These are phyloP conservation scores for Xylariaceae sp. DNA, from an alignment of 2,329 filamentous ascomycete species.

Conservation along the genomic window DNA sequence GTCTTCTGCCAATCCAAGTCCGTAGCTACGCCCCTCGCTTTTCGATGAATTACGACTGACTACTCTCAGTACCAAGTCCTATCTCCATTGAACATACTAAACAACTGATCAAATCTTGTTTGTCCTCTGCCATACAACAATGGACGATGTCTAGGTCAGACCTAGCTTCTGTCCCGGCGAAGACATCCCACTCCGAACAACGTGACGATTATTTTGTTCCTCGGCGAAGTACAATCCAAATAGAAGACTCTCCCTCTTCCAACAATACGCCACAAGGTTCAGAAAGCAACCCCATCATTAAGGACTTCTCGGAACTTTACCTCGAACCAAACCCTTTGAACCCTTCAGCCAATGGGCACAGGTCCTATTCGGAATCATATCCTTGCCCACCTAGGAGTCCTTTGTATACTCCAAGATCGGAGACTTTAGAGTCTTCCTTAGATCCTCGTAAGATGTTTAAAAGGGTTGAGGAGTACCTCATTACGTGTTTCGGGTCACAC, in stretches of 20 bases:
- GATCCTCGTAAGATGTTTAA: slow-evolving; percentile 64
- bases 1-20: too few relatives aligned
- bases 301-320: slow-evolving; percentile 34
- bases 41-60: slow-evolving; percentile 8
- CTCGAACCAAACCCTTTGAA: slow-evolving; percentile 33
- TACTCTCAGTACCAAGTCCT: slow-evolving; percentile 19
- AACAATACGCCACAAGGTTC: slow-evolving; percentile 19
- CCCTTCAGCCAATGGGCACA: slow-evolving; percentile 21
- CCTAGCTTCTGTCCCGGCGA: too few relatives aligned
- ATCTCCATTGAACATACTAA: slow-evolving; percentile 60
- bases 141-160: slow-evolving; percentile 21
- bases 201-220: slow-evolving; percentile 20
- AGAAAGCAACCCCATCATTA: slow-evolving; percentile 31
- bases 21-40: not conserved
- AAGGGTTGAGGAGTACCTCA: slow-evolving; percentile 72
- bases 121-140: slow-evolving; percentile 36
- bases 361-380: slow-evolving; percentile 45
- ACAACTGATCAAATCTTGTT: slow-evolving; percentile 42
- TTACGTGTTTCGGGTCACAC: slow-evolving; percentile 63
- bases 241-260: slow-evolving; percentile 22
- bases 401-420: slow-evolving; percentile 15
- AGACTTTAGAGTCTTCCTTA: slow-evolving; percentile 16
- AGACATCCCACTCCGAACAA: slow-evolving; percentile 14
- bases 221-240: slow-evolving; percentile 16
- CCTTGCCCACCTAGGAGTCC: slow-evolving; percentile 33